Conservation (phyloP, 2,329 filamentous ascomycete species). For the Penicillium sp. region DNA sequence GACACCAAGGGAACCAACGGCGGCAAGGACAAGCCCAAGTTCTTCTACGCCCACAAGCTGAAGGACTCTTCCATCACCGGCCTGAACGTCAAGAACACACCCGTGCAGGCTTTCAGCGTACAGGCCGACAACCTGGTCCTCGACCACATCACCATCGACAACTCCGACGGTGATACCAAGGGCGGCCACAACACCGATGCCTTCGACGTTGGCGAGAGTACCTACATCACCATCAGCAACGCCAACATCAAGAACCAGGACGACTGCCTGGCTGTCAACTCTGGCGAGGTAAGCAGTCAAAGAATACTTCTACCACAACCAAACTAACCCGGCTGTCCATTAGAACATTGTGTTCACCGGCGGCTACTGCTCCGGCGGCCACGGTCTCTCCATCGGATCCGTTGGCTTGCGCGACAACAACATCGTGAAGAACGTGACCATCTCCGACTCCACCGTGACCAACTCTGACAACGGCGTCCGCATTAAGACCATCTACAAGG, state of each 20-base stretch:
- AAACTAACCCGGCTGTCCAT: not conserved
- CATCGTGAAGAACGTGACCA: slow-evolving; percentile 51
- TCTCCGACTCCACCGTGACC: slow-evolving; percentile 48
- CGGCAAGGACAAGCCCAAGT: slow-evolving; percentile 64
- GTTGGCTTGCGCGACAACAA: slow-evolving; percentile 58
- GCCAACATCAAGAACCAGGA: slow-evolving; percentile 58
- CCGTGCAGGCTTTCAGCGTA: slow-evolving; percentile 37
- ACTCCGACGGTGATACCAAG: slow-evolving; percentile 51
- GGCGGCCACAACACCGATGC: slow-evolving; percentile 54
- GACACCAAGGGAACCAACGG: slow-evolving; percentile 59
- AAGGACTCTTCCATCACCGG: slow-evolving; percentile 32
- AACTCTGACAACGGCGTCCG: slow-evolving; percentile 57
- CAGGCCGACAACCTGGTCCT: slow-evolving; percentile 52
- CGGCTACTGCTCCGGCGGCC: slow-evolving; percentile 30
- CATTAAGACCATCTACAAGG: slow-evolving; percentile 55
- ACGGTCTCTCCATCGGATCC: slow-evolving; percentile 56
- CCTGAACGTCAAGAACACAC: slow-evolving; percentile 37
- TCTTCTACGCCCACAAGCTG: slow-evolving; percentile 51
- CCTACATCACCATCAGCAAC: slow-evolving; percentile 49
- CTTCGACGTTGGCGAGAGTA: slow-evolving; percentile 40
- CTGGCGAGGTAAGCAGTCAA: slow-evolving; percentile 40
- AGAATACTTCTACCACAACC: not conserved
- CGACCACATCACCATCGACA: slow-evolving; percentile 55
- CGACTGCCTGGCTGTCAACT: slow-evolving; percentile 59
- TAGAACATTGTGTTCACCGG: slow-evolving; percentile 30